Percentiles rank a stretch among this genome's conserved stretches.
Conservation (phyloP, 495 filamentous ascomycete species). For the Lepraria neglecta region DNA sequence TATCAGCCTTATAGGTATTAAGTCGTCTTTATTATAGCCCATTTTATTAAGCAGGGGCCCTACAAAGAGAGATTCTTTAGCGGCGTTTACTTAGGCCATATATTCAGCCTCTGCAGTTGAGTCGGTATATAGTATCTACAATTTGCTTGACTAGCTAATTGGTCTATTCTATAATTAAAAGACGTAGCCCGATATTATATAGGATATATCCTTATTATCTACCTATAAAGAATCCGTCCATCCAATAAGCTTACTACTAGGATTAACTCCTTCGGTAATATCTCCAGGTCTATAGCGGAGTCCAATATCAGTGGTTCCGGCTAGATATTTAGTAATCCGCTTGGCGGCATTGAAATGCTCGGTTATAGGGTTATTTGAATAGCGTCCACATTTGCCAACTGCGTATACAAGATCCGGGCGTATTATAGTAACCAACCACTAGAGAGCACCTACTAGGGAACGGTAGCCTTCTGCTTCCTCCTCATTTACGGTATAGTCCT, state of each 20-base stretch:
- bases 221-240: no score
- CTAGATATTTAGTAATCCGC: not conserved
- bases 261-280: no score
- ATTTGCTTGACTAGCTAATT: not conserved
- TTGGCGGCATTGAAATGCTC: not conserved
- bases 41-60: not conserved
- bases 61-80: not conserved
- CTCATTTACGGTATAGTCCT: no score
- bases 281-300: no score
- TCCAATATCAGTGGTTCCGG: not conserved
- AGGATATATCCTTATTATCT: no score
- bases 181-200: no score
- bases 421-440: not conserved
- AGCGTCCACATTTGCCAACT: not conserved
- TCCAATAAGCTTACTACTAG: no score
- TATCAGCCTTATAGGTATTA: not conserved
- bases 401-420: not conserved
- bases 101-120: not conserved
- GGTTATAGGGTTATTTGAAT: not conserved
- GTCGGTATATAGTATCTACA: not conserved
- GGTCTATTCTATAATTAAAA: not conserved
- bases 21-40: not conserved
- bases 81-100: not conserved
- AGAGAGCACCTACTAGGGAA: not conserved
- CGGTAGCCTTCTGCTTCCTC: no score